Evolutionary conservation across 2,329 filamentous ascomycete species (phyloP).

Genomic region (Raffaelea albimanens): DNA sequence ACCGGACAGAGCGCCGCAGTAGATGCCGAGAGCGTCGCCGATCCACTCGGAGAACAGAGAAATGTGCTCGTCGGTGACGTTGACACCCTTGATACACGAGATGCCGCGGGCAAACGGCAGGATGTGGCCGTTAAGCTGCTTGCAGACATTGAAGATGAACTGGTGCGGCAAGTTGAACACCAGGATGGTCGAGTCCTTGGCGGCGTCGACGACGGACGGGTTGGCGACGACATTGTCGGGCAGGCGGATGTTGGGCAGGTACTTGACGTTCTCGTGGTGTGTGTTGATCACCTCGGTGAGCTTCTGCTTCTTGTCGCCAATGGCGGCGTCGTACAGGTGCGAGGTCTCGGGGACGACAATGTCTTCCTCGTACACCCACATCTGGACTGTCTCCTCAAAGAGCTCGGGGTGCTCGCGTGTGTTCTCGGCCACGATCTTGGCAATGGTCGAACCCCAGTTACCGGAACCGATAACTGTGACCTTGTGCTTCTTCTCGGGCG

Average conservation of each 20-base stretch:
- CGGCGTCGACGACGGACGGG: conserved; percentile 69
- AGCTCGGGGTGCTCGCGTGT: conserved; percentile 65
- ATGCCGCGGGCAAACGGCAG: conserved; percentile 87
- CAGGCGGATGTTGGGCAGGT: conserved; percentile 79
- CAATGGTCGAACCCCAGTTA: conserved; percentile 97
- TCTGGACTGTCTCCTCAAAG: conserved; percentile 85
- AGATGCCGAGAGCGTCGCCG: conserved; percentile 82
- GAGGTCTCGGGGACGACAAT: conserved; percentile 64
- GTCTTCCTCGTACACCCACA: conserved; percentile 98
- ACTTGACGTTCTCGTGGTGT: conserved; percentile 94
- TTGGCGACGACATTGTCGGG: conserved; percentile 79
- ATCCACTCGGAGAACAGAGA: conserved; percentile 93
- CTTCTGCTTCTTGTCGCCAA: conserved; percentile 64
- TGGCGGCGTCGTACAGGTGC: conserved; percentile 58
- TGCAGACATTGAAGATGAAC: conserved; percentile 83
- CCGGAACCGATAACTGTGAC: conserved; percentile 91
- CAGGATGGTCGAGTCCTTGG: conserved; percentile 76
- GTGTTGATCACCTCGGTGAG: conserved; percentile 87
- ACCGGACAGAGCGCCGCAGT: conserved; percentile 89
- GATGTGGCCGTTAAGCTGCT: conserved; percentile 77
- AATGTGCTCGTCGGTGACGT: conserved; percentile 78
- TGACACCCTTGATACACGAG: conserved; percentile 96
- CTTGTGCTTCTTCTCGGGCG: conserved; percentile 69
- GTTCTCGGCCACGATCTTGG: conserved; percentile 95
- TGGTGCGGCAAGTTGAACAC: conserved; percentile 96